phyloP scores from a whole-genome alignment of 352 stramenopile species.

The Nothophytophthora sp. region DNA sequence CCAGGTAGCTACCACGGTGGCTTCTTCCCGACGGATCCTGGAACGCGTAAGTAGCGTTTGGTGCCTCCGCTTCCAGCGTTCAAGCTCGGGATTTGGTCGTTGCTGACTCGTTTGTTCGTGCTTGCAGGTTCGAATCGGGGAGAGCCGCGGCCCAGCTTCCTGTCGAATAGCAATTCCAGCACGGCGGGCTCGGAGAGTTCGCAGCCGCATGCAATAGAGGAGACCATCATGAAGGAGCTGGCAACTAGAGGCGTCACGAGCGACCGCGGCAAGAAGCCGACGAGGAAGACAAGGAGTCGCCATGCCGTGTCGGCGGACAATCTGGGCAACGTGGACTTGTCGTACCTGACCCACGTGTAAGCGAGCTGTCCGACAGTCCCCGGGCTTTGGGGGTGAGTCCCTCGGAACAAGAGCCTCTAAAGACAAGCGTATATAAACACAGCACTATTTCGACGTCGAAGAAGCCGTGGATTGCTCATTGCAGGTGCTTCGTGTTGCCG shows the following conservation, averaged over 20 bases:
- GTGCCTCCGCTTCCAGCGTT: neutral
- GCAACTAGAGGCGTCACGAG: neutral
- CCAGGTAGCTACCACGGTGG: conserved; percentile 11
- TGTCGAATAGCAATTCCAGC: conserved; percentile 29
- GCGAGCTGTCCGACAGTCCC: too few relatives aligned
- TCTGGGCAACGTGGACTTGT: conserved; percentile 22
- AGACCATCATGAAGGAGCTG: conserved; percentile 15
- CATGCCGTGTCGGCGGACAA: conserved; percentile 7
- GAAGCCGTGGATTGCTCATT: too few relatives aligned
- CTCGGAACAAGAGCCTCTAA: too few relatives aligned
- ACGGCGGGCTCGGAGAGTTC: conserved; percentile 27
- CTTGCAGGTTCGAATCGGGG: conserved; percentile 11
- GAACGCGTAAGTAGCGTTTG: conserved; percentile 11
- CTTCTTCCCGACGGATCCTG: conserved; percentile 13
- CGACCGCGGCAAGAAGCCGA: neutral
- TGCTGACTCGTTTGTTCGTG: conserved; percentile 14
- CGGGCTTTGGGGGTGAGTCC: too few relatives aligned
- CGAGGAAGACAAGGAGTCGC: conserved; percentile 12
- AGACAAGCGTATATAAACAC: too few relatives aligned
- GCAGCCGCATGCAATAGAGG: conserved; percentile 12
- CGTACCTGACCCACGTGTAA: conserved; percentile 27
- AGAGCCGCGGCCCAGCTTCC: conserved; percentile 10
- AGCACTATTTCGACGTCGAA: too few relatives aligned
- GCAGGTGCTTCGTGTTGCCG: too few relatives aligned
- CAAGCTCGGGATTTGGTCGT: too few relatives aligned